Percentiles rank a stretch among this genome's conserved stretches.
Evolutionary conservation across 257 asterid species (phyloP).

Genomic region (Linderniella brevidens): DNA sequence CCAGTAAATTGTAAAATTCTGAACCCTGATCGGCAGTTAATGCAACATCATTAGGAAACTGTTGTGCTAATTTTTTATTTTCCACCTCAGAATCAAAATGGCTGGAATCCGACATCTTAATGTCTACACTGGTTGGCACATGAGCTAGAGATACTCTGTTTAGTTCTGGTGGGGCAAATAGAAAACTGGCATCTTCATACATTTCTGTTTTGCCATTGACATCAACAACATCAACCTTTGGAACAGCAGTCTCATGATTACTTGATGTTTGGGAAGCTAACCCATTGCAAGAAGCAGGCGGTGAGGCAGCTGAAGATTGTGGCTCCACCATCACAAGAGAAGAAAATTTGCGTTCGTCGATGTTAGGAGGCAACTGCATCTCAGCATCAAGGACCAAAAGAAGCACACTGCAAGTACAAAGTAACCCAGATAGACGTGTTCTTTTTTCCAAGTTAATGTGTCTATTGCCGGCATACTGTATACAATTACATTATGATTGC

Average conservation of each 20-base stretch:
- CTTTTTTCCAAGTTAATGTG: too few species aligned
- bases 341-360: slow-evolving; percentile 42
- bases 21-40: slow-evolving; percentile 21
- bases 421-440: slow-evolving; percentile 8
- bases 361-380: slow-evolving; percentile 77
- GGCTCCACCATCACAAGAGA: slow-evolving; percentile 27
- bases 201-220: slow-evolving; percentile 34
- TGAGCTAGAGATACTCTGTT: slow-evolving; percentile 38
- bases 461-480: too few species aligned
- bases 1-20: slow-evolving; percentile 34
- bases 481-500: too few species aligned
- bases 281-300: slow-evolving; percentile 30
- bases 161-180: slow-evolving; percentile 80
- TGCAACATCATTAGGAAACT: slow-evolving; percentile 13
- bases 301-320: slow-evolving; percentile 21
- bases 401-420: slow-evolving; percentile 69
- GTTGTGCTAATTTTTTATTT: slow-evolving; percentile 19
- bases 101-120: slow-evolving; percentile 24
- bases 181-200: slow-evolving; percentile 61
- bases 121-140: slow-evolving; percentile 32
- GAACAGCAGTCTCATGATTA: slow-evolving; percentile 48
- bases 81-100: slow-evolving; percentile 21
- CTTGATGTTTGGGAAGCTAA: slow-evolving; percentile 24
- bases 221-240: slow-evolving; percentile 33
- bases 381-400: slow-evolving; percentile 82